Evolutionary conservation across 2,329 filamentous ascomycete species (phyloP), one percentile per base, ranked within the genome.

Genomic region (Gaeumannomyces tritici): DNA sequence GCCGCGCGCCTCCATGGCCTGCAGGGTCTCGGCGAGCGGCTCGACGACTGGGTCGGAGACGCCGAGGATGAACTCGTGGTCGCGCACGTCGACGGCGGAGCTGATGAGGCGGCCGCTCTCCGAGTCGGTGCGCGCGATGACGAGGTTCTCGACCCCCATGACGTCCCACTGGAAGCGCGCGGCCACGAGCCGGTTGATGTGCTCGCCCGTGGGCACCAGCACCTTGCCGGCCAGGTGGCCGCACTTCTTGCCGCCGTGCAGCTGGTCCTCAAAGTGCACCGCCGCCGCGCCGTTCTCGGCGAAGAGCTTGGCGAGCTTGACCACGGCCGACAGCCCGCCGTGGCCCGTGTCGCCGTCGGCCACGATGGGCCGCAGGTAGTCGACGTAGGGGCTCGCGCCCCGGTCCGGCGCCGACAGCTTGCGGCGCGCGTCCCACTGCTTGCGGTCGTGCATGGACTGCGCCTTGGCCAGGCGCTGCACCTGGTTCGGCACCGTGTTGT

Each of bases 401-500:
- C 93, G 86, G 74, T 96, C 79, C 62, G 89, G 87, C 0, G 89
- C 68, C 0, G 82, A 88, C 82, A 98, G 78, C 74, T 91, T 91
- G 67, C 92, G 84, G 64, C 95, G 83, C 28, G 85, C 79, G 73
- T 97, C 92, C 88, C 90, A 98, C 71, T 97, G 90, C 76, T 96
- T 96, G 68, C 95, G 88, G 75, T 99, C 95, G 74, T 99, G 95
- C 80, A 98, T 87, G 67, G 92, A 92, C 76, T 99, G 95, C 4
- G 95, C 95, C 78, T 98, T 98, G 78, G 96, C 91, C 61, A 99
- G 79, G 66, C 95, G 86, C 78, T 99, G 92, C 4, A 99, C 95
- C 74, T 98, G 95, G 77, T 98, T 98, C 11, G 95, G 95, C 5
- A 99, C 95, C 0, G 95, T 99, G 73, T 98, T 98, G 79, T 99